Evolutionary conservation across 2,329 filamentous ascomycete species (phyloP).

Genomic region (Ophiostoma quercus): DNA sequence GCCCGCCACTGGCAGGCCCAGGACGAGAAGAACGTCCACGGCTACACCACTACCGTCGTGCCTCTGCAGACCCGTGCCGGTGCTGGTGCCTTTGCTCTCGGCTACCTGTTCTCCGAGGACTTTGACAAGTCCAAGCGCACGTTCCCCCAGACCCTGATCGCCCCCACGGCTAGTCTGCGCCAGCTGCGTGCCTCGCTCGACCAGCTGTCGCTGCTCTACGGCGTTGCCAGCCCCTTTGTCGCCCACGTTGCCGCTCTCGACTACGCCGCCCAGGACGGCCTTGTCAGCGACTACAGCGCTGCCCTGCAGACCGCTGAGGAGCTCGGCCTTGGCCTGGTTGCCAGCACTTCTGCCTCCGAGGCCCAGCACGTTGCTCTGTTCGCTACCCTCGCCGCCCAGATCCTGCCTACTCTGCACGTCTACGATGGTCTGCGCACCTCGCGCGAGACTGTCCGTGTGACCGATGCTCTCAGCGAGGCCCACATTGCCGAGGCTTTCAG

Average conservation of each 20-base stretch:
- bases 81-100: conserved; percentile 84
- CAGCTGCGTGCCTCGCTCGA: conserved; percentile 80
- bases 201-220: conserved; percentile 85
- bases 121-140: conserved; percentile 88
- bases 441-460: conserved; percentile 65
- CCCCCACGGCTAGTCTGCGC: conserved; percentile 74
- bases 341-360: conserved; percentile 82
- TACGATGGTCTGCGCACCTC: conserved; percentile 72
- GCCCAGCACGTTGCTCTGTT: conserved; percentile 84
- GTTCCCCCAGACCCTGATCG: conserved; percentile 85
- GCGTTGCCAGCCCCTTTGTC: conserved; percentile 86
- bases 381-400: conserved; percentile 62
- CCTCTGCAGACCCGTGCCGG: conserved; percentile 82
- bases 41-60: conserved; percentile 71
- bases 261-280: conserved; percentile 62
- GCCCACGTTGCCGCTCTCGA: conserved; percentile 89
- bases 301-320: conserved; percentile 81
- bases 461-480: conserved; percentile 62
- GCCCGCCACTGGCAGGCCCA: conserved; percentile 69
- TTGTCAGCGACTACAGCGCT: conserved; percentile 82
- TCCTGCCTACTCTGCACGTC: conserved; percentile 72
- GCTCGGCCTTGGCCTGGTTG: conserved; percentile 77
- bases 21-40: conserved; percentile 72
- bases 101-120: conserved; percentile 96
- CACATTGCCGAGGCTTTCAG: conserved; percentile 62